Evolutionary conservation across 2,329 filamentous ascomycete species (phyloP), one percentile per base, ranked within the genome.

Genomic region (Clonostachys rhizophaga): DNA sequence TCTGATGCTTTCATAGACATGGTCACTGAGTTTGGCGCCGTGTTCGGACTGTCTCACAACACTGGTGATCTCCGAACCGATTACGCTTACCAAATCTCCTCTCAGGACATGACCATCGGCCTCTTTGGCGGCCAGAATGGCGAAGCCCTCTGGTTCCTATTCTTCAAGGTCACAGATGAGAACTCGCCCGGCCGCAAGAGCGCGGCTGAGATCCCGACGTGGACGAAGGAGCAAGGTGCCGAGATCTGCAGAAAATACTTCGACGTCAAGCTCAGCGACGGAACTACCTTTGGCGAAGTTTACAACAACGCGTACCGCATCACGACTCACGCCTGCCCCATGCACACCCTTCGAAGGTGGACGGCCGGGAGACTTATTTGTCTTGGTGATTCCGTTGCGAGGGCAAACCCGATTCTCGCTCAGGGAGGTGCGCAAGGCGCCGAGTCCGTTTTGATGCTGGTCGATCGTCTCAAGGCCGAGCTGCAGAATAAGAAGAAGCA

Each of bases 271-370:
- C 30, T 43, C 17, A 43, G 12, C 13, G 42, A 43, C 8, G 34
- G 34, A 12, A 43, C 42, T 14, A 43, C 42, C 42, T 43, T 43
- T 43, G 42, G 42, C 42, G 42, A 43, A 24, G 42, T 43, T 16
- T 43, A 43, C 17, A 34, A 24, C 24, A 43, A 43, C 30, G 16
- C 24, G 12, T 43, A 43, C 42, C 42, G 42, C 17, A 10, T 43
- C 20, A 43, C 42, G 17, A 43, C 42, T 14, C 42, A 43, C 10
- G 17, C 42, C 5, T 43, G 42, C 30, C 42, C 42, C 42, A 43
- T 33, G 11, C 42, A 43, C n/a, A 43, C 17, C 13, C 42, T 43
- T n/a, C 18, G 30, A 5, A 17, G 42, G 10, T 43, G 42, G 42
- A 14, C 14, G 12, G 30, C 16, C 34, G 42, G 42, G 6, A 24